These are phyloP conservation scores for Erodium moschatum DNA, from an alignment of 441 rosid genomes.

Conservation along the genomic window DNA sequence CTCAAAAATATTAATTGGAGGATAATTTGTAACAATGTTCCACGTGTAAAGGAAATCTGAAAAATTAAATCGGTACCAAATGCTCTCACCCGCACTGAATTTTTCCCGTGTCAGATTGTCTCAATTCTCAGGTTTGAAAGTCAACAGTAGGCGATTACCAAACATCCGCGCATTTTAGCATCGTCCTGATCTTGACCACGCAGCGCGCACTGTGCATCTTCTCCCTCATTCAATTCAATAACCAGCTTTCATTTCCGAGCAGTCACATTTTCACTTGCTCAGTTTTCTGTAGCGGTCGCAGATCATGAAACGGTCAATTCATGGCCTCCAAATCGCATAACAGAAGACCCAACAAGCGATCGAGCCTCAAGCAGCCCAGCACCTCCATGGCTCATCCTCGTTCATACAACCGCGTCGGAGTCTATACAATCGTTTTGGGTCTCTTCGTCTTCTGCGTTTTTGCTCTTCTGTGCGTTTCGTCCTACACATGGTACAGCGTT, in stretches of 20 bases:
- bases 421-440: conserved; percentile 27
- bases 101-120: background rate
- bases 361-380: conserved; percentile 11
- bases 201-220: background rate
- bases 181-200: background rate
- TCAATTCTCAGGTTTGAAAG: background rate
- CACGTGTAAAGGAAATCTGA: too few relatives aligned
- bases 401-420: conserved; percentile 26
- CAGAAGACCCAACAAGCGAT: conserved; percentile 23
- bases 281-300: background rate
- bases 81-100: background rate
- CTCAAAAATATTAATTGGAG: too few relatives aligned
- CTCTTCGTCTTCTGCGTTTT: conserved; percentile 29
- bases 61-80: background rate
- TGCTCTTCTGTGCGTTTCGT: conserved; percentile 39
- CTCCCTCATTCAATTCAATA: background rate
- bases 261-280: background rate
- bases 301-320: conserved; percentile 8
- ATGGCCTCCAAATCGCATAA: conserved; percentile 25
- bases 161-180: background rate
- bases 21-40: too few relatives aligned
- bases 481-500: conserved; percentile 25
- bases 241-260: background rate
- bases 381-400: conserved; percentile 24
- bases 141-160: background rate